Conservation (phyloP, 768 basidiomycete genomes). For the Lyophyllum atratum region DNA sequence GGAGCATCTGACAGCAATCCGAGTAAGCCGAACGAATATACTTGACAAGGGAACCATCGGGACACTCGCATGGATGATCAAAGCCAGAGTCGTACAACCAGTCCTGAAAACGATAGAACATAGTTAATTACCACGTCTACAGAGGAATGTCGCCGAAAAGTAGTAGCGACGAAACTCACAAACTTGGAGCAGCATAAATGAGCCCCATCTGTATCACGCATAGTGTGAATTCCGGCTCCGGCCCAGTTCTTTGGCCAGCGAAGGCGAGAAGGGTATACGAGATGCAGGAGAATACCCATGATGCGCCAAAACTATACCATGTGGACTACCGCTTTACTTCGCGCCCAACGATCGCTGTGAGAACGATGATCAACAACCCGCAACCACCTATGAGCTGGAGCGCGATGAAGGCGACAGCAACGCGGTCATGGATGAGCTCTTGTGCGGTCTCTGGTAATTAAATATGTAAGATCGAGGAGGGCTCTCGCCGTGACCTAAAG, state of each 20-base stretch:
- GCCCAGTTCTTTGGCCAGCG: constrained; percentile 30
- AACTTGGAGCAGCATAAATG: constrained; percentile 32
- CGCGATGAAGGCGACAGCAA: constrained; percentile 28
- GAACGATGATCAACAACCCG: constrained; percentile 24
- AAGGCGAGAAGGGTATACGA: constrained; percentile 33
- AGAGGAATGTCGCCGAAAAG: background rate
- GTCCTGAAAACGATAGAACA: constrained; percentile 19
- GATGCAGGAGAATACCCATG: constrained; percentile 31
- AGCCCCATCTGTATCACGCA: constrained; percentile 30
- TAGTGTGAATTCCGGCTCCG: constrained; percentile 20
- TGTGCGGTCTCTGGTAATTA: background rate
- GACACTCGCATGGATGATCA: constrained; percentile 27
- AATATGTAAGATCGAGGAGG: background rate
- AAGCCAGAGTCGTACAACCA: constrained; percentile 27
- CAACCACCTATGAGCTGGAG: constrained; percentile 28
- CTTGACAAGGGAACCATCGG: background rate
- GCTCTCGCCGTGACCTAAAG: background rate
- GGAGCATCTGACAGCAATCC: constrained; percentile 22
- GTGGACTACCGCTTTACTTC: constrained; percentile 31
- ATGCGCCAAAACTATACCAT: constrained; percentile 32
- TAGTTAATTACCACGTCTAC: background rate
- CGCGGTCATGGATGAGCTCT: constrained; percentile 9
- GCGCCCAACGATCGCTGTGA: constrained; percentile 27
- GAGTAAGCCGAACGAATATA: background rate
- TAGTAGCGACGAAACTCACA: constrained; percentile 23